A percentile compares a stretch with the other conserved stretches of the same genome.
These are phyloP conservation scores for Trichoderma afroharzianum DNA, from an alignment of 2,329 filamentous ascomycete species.

Conservation along the genomic window DNA sequence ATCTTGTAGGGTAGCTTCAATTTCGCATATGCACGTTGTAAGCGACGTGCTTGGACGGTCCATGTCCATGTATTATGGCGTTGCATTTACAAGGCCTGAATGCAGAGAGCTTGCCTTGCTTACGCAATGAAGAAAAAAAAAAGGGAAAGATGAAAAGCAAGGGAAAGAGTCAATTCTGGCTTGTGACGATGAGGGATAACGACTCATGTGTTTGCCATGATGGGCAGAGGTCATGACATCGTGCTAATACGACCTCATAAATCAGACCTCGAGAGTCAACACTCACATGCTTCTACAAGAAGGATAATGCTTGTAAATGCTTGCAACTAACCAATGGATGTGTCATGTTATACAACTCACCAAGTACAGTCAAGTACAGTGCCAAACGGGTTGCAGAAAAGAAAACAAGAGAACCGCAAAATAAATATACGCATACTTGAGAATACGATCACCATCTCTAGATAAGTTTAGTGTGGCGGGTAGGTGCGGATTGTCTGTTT, in stretches of 20 bases:
- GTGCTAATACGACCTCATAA: neutral
- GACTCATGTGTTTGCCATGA: neutral
- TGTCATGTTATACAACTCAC: neutral
- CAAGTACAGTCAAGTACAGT: neutral
- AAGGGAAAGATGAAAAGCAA: neutral
- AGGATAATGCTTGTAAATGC: neutral
- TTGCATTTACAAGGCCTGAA: neutral
- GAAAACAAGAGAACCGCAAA: too few species aligned
- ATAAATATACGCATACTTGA: neutral
- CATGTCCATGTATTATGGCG: neutral
- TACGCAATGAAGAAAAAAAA: neutral
- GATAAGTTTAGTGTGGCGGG: neutral
- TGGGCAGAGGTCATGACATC: neutral
- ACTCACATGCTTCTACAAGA: neutral
- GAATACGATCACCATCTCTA: neutral
- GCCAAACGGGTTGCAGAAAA: neutral
- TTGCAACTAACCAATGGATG: neutral
- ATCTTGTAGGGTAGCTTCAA: conserved; percentile 3
- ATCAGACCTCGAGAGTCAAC: neutral
- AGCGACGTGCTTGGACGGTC: neutral
- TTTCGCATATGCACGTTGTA: neutral
- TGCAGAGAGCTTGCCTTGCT: neutral
- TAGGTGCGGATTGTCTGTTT: neutral
- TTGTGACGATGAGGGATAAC: neutral
- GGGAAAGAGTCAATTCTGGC: neutral